Conservation (phyloP, 495 filamentous ascomycete species). For the Clohesyomyces aquaticus region DNA sequence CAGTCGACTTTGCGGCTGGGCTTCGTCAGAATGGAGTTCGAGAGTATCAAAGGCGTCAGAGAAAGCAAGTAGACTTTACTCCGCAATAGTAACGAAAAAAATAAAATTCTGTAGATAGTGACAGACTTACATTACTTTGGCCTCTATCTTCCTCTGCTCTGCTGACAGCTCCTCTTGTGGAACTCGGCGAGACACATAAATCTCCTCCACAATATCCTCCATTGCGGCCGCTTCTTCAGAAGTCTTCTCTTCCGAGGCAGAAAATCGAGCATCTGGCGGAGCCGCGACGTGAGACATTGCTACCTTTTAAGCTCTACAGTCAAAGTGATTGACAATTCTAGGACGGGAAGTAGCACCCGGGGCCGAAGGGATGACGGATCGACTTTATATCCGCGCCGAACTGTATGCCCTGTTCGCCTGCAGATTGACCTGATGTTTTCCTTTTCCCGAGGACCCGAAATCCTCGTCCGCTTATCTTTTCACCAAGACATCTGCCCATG, state of each 20-base stretch:
- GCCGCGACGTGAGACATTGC: constrained; percentile 7
- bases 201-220: constrained; percentile 27
- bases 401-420: background rate
- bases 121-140: constrained; percentile 12
- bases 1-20: constrained; percentile 27
- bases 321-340: background rate
- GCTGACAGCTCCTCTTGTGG: constrained; percentile 25
- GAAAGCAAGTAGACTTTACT: no score
- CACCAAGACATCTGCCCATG: background rate
- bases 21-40: no score
- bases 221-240: constrained; percentile 13
- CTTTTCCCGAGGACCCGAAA: background rate
- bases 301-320: background rate
- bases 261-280: constrained; percentile 1
- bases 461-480: background rate
- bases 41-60: no score
- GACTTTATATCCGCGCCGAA: no score
- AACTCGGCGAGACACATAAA: background rate
- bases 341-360: background rate
- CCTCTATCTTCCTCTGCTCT: constrained; percentile 28
- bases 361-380: no score
- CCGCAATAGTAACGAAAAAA: no score
- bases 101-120: background rate
- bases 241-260: constrained; percentile 14
- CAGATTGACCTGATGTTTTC: background rate